Conservation (phyloP, 352 stramenopile genomes). For the Thalassiosira livingstoniorum region DNA sequence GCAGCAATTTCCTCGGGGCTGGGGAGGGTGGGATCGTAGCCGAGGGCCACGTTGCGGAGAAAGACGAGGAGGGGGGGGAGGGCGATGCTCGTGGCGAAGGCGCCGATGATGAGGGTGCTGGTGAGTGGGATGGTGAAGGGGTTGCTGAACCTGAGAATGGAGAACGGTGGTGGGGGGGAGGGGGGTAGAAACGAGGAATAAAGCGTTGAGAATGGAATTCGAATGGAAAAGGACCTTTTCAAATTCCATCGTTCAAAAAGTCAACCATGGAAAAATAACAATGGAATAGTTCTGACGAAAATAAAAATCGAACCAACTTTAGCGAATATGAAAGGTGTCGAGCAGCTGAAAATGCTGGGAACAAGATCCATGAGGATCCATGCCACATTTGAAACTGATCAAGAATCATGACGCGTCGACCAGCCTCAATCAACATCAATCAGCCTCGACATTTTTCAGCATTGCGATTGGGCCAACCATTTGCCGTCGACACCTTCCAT, state of each 20-base stretch:
- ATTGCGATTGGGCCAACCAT: too few species aligned
- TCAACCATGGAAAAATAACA: not conserved
- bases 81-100: conserved; percentile 13
- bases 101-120: conserved; percentile 36
- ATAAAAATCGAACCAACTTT: too few species aligned
- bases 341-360: too few species aligned
- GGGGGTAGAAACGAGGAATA: not conserved
- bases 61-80: conserved; percentile 12
- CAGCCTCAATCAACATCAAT: too few species aligned
- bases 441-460: too few species aligned
- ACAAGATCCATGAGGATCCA: too few species aligned
- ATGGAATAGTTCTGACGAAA: not conserved
- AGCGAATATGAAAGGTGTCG: too few species aligned
- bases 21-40: not conserved
- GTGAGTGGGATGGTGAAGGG: conserved; percentile 25
- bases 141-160: conserved; percentile 30
- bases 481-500: too few species aligned
- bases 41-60: conserved; percentile 8
- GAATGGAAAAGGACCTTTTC: not conserved
- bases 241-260: not conserved
- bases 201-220: conserved; percentile 5
- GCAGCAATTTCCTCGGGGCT: conserved; percentile 34
- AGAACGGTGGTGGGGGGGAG: not conserved
- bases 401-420: too few species aligned
- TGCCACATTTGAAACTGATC: too few species aligned